Conservation (phyloP, 2,329 filamentous ascomycete genomes). For the Rhynchosporium graminicola region DNA sequence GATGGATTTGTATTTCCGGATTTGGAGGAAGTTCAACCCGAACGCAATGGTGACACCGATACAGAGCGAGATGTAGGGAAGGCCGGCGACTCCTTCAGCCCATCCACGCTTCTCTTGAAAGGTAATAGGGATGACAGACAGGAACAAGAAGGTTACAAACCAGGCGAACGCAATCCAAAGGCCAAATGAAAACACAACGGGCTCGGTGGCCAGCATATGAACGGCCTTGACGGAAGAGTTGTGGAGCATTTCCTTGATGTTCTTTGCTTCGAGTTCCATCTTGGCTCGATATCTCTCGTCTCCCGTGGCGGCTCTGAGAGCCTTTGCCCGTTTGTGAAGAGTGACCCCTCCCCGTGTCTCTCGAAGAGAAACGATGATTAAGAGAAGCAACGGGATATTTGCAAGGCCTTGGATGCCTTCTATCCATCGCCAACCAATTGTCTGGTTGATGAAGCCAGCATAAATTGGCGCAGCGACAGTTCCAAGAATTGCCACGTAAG, state of each 20-base stretch:
- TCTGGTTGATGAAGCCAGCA: slow-evolving; percentile 57
- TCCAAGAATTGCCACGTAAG: slow-evolving; percentile 72
- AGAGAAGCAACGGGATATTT: slow-evolving; percentile 60
- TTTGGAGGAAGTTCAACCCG: slow-evolving; percentile 51
- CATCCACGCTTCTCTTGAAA: slow-evolving; percentile 70
- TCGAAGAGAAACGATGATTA: slow-evolving; percentile 70
- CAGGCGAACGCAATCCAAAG: slow-evolving; percentile 88
- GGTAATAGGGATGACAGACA: slow-evolving; percentile 76
- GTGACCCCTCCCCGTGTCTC: slow-evolving; percentile 82
- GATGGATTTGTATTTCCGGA: slow-evolving; percentile 46
- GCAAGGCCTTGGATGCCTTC: slow-evolving; percentile 81
- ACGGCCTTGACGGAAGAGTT: slow-evolving; percentile 77
- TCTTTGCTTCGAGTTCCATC: slow-evolving; percentile 53
- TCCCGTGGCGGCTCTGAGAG: slow-evolving; percentile 64
- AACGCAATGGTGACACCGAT: slow-evolving; percentile 42
- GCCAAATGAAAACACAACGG: slow-evolving; percentile 81
- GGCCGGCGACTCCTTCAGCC: slow-evolving; percentile 58
- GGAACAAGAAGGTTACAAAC: slow-evolving; percentile 82
- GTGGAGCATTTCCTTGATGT: slow-evolving; percentile 65
- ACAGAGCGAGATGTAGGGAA: slow-evolving; percentile 56
- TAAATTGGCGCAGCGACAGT: slow-evolving; percentile 72
- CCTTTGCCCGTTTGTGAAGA: slow-evolving; percentile 70
- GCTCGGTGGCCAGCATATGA: slow-evolving; percentile 67
- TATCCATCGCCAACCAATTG: slow-evolving; percentile 77
- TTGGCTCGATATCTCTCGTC: slow-evolving; percentile 53